A percentile compares a stretch with the other conserved stretches of the same genome.
phyloP scores from a whole-genome alignment of 2,329 filamentous ascomycete genomes.

The Aspergillus sp. region DNA sequence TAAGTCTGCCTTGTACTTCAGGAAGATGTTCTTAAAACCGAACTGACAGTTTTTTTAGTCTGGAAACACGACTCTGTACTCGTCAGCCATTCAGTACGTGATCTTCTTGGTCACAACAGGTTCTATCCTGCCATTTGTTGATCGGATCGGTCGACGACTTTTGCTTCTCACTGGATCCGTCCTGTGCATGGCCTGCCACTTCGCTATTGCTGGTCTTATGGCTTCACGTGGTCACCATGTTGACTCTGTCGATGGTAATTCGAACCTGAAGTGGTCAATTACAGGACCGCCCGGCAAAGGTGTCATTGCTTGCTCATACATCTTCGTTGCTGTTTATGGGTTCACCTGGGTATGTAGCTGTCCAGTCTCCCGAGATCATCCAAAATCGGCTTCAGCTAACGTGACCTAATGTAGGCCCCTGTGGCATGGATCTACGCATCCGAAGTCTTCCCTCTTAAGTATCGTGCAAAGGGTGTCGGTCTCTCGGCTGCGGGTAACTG shows the following conservation, averaged over 20 bases:
- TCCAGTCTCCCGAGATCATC: not conserved
- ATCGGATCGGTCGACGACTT: slow-evolving; percentile 52
- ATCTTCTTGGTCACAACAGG: slow-evolving; percentile 58
- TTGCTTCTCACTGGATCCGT: slow-evolving; percentile 52
- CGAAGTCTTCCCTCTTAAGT: slow-evolving; percentile 64
- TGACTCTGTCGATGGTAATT: slow-evolving; percentile 50
- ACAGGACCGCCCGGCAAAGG: slow-evolving; percentile 54
- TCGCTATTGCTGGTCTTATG: slow-evolving; percentile 56
- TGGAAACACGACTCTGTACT: slow-evolving; percentile 49
- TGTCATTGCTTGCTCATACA: slow-evolving; percentile 67
- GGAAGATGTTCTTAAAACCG: not conserved
- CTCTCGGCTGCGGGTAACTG: slow-evolving; percentile 63
- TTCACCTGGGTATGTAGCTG: slow-evolving; percentile 45
- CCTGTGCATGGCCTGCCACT: slow-evolving; percentile 52
- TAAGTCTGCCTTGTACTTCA: slow-evolving; percentile 13
- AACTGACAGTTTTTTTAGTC: slow-evolving; percentile 25
- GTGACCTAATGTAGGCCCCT: slow-evolving; percentile 47
- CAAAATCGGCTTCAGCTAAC: not conserved
- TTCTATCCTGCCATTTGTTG: slow-evolving; percentile 52
- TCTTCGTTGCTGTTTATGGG: slow-evolving; percentile 40
- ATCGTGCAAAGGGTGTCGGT: slow-evolving; percentile 66
- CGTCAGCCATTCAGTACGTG: slow-evolving; percentile 59
- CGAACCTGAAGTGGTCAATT: slow-evolving; percentile 50
- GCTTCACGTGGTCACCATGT: slow-evolving; percentile 51
- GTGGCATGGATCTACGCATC: slow-evolving; percentile 61